phyloP scores from a whole-genome alignment of 768 basidiomycete species.

The Phaffia australis region DNA sequence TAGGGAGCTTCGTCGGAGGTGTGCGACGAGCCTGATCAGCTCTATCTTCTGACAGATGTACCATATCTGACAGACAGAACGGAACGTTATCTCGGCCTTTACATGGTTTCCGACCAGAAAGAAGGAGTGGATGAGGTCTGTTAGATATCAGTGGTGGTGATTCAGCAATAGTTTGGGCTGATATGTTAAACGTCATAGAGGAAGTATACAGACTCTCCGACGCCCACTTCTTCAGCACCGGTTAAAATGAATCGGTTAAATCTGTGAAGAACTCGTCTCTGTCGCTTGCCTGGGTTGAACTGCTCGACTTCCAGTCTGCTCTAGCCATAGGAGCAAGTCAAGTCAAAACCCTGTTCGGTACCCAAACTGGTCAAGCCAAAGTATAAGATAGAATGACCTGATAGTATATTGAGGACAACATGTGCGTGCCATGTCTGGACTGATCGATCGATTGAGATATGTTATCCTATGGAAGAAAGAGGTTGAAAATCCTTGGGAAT shows the following conservation, averaged over 20 bases:
- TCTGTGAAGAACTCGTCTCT: not conserved
- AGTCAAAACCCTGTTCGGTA: too few species aligned
- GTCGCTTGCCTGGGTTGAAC: slow-evolving; percentile 5
- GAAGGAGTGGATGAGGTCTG: slow-evolving; percentile 7
- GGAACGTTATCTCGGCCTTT: slow-evolving; percentile 15
- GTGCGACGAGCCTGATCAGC: not conserved
- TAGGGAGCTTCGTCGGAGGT: not conserved
- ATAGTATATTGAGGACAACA: slow-evolving; percentile 26
- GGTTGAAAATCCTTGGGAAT: too few species aligned
- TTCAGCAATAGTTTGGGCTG: not conserved
- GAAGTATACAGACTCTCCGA: slow-evolving; percentile 2
- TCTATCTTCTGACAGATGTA: slow-evolving; percentile 7
- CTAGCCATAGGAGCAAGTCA: too few species aligned
- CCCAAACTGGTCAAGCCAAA: too few species aligned
- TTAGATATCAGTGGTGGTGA: not conserved
- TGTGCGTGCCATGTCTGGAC: slow-evolving; percentile 22
- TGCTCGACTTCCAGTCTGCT: not conserved
- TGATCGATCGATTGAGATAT: not conserved
- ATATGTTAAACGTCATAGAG: not conserved
- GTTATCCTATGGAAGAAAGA: not conserved
- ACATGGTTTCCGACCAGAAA: not conserved
- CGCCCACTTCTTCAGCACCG: slow-evolving; percentile 5
- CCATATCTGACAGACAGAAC: slow-evolving; percentile 5
- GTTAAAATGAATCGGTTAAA: slow-evolving; percentile 17
- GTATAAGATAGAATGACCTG: not conserved